A percentile compares a stretch with the other conserved stretches of the same genome.
These are phyloP conservation scores for Pisolithus sp. DNA, from an alignment of 768 basidiomycete species.

Conservation along the genomic window DNA sequence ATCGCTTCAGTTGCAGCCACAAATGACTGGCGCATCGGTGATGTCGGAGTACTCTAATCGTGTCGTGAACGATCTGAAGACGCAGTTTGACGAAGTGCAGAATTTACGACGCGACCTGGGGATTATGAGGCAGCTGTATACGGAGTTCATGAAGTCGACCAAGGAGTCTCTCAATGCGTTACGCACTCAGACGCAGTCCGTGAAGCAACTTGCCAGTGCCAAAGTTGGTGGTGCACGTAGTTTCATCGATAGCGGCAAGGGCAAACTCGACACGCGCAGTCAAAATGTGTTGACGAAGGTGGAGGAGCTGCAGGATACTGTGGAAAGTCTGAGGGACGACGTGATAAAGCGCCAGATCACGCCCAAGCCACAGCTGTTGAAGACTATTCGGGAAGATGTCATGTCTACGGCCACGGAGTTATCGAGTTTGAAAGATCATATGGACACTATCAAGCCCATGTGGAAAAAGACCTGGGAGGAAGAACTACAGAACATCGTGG, in stretches of 20 bases:
- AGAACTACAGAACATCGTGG: constrained; percentile 92
- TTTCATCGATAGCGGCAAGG: constrained; percentile 88
- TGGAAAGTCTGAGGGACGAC: constrained; percentile 87
- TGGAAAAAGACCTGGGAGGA: constrained; percentile 99
- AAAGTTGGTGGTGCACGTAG: constrained; percentile 81
- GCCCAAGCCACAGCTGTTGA: constrained; percentile 69
- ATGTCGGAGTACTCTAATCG: constrained; percentile 67
- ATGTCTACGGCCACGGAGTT: constrained; percentile 60
- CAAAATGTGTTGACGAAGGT: constrained; percentile 88
- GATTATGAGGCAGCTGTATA: constrained; percentile 90
- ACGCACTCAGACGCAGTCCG: constrained; percentile 78
- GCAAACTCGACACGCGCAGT: constrained; percentile 81
- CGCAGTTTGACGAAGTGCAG: constrained; percentile 93
- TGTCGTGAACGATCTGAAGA: constrained; percentile 76
- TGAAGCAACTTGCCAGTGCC: constrained; percentile 78
- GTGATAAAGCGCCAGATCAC: constrained; percentile 83
- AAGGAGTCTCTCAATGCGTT: constrained; percentile 77
- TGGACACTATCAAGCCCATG: constrained; percentile 86
- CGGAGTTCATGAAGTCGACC: constrained; percentile 88
- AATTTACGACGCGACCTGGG: constrained; percentile 90
- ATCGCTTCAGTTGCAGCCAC: constrained; percentile 51
- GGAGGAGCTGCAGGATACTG: constrained; percentile 86
- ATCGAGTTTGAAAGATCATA: constrained; percentile 72
- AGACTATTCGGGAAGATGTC: constrained; percentile 67
- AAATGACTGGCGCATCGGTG: constrained; percentile 70